Evolutionary conservation across 108 stramenopile genomes (phyloP), one percentile per base, ranked within the genome.

Genomic region (Mediolabrus comicus): DNA sequence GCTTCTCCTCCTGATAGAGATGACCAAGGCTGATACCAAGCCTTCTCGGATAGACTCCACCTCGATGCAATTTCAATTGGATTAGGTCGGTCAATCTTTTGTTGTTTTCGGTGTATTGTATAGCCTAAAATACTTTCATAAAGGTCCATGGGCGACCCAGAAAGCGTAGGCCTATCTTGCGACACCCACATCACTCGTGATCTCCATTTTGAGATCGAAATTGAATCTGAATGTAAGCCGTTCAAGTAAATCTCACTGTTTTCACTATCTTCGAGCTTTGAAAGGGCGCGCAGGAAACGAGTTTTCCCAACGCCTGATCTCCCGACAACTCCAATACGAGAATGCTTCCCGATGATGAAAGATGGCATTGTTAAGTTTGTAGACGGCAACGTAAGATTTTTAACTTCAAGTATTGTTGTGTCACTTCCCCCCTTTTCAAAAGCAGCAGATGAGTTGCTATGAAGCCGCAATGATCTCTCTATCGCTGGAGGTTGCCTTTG

Each of bases 1-100:
- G 72, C 77, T 30, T 81, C 80, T 19, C 82, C 82, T 2, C 82
- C 82, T 11, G 61, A 63, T 9, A 83, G 74, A 33, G 55, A 35
- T 11, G 33, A 22, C 77, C 77, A 79, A 11, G 53, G 65, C 51
- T 49, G 55, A 43, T 74, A 56, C 59, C 69, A 72, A 3, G 64
- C 58, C 31, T 35, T 29, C 22, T 38, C 31, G 33, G 35, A 13
- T 9, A 79, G 56, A 32, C 61, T 52, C 71, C 71, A 73, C 14
- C 49, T 35, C 24, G 32, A n/a, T 34, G 71, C 76, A 30, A 77
- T 60, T 32, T 57, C 65, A 66, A 68, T 65, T 24, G 76, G 65
- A 16, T 34, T 19, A 26, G 8, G 29, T 16, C 12, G 13, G 7
- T 22, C 14, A 10, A 8, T 5, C 7, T 43, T 33, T 16, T n/a